Evolutionary conservation across 805 yeast genomes (phyloP), one percentile per base, ranked within the genome.

Genomic region (Metschnikowia cubensis): DNA sequence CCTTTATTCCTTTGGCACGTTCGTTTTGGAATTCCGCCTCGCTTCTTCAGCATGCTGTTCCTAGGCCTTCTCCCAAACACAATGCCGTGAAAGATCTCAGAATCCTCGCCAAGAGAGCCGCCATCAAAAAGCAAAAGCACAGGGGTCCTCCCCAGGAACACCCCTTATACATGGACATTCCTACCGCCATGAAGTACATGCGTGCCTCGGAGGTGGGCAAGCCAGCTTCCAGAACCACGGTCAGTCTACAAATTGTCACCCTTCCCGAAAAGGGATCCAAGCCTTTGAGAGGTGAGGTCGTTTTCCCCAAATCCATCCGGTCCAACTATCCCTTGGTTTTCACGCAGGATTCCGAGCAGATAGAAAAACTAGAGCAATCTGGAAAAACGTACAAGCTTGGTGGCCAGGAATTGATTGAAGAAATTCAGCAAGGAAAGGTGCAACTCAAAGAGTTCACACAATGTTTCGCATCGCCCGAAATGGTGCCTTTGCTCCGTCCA

Each of bases 131-230:
- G 38, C 49, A 50, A 22, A 47, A 39, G 35, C 50, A 50, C 18
- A 54, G 50, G 37, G 51, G 50, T 18, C 84, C 65, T 53, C 77
- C 75, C 51, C 69, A 57, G 64, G 68, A 55, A 13, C 75, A 76
- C 46, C 91, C 91, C 1, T 71, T 86, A 48, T 85, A 82, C 62
- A 82, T 87, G 86, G 83, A 81, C 45, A 75, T 89, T 6, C 80
- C 87, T 5, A 67, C 71, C 31, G 97, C 97, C 1, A 67, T 89
- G 66, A 77, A 87, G 59, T 90, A 83, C 62, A 64, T 92, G 50
- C 77, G 97, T 55, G 96, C 98, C 0, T 82, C 90, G 4, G 97
- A 90, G 67, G 95, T 90, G 4, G 98, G 99, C 4, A 82, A 87
- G 62, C 82, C 92, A 2, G 71, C 77, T 4, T 70, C 77, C n/a